phyloP scores from a whole-genome alignment of 2,329 filamentous ascomycete species.

The Volutella citrinella region DNA sequence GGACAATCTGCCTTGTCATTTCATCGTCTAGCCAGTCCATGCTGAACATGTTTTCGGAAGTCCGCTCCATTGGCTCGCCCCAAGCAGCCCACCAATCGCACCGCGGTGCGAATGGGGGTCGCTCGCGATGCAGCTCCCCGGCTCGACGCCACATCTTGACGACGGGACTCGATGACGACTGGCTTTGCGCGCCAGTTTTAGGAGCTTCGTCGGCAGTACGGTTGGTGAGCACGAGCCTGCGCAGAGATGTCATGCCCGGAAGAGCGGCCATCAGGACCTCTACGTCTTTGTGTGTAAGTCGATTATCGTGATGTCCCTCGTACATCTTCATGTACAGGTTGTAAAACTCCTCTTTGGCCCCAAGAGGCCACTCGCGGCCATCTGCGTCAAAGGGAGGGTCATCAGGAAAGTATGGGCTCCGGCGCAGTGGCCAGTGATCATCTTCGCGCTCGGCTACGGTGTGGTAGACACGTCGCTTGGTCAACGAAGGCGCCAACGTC shows the following conservation, averaged over 20 bases:
- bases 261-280: background rate
- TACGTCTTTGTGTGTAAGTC: background rate
- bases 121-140: background rate
- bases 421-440: background rate
- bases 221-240: constrained; percentile 1
- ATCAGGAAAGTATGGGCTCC: background rate
- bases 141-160: constrained; percentile 1
- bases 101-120: constrained; percentile 1
- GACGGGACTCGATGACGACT: constrained; percentile 1
- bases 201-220: constrained; percentile 3
- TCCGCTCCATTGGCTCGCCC: background rate
- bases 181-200: constrained; percentile 1
- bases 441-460: background rate
- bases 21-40: constrained; percentile 5
- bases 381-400: background rate
- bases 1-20: background rate
- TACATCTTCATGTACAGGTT: background rate
- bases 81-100: constrained; percentile 1
- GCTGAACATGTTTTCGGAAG: background rate
- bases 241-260: background rate
- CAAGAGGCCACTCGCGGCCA: background rate
- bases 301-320: background rate
- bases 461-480: background rate
- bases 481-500: constrained; percentile 1
- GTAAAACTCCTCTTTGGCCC: background rate